These are phyloP conservation scores for Actinomortierella ambigua DNA, from an alignment of 371 early-diverging fungal genomes.

Conservation along the genomic window DNA sequence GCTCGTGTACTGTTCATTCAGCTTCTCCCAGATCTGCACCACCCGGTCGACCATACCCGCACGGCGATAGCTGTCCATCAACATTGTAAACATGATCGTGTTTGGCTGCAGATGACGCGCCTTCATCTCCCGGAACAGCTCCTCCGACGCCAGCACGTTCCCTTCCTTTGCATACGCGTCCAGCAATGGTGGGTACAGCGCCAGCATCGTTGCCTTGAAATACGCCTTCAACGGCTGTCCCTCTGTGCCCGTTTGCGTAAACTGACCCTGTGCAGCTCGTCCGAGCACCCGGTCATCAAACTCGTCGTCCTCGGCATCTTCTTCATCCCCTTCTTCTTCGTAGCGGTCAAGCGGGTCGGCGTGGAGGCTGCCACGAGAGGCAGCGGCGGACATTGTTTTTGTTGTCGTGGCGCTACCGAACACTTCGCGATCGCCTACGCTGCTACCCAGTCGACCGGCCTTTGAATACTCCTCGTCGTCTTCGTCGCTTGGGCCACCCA, in stretches of 20 bases:
- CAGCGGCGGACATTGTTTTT: too few species aligned
- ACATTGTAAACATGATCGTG: conserved; percentile 30
- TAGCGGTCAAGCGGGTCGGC: too few species aligned
- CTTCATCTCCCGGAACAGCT: conserved; percentile 34
- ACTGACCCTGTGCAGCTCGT: conserved; percentile 11
- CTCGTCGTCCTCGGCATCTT: too few species aligned
- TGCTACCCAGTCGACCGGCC: too few species aligned
- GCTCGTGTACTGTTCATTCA: conserved; percentile 14
- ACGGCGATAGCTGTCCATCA: conserved; percentile 44
- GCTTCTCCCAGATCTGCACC: conserved; percentile 28
- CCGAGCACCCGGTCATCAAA: too few species aligned
- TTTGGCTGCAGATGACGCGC: conserved; percentile 38
- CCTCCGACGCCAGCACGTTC: conserved; percentile 22
- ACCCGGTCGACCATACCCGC: conserved; percentile 32
- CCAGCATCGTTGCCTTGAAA: conserved; percentile 16
- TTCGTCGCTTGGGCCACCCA: conserved; percentile 4
- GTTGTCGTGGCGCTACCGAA: too few species aligned
- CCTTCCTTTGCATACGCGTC: conserved; percentile 44
- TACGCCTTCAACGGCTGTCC: conserved; percentile 30
- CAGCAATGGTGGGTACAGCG: conserved; percentile 30
- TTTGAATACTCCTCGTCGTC: conserved; percentile 9
- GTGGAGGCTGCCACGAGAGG: too few species aligned
- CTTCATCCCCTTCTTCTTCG: too few species aligned
- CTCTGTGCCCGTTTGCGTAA: conserved; percentile 29
- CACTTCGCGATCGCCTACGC: too few species aligned